Base-by-base conservation (phyloP, 805 yeast species). In the Candida xyloterini region DNA sequence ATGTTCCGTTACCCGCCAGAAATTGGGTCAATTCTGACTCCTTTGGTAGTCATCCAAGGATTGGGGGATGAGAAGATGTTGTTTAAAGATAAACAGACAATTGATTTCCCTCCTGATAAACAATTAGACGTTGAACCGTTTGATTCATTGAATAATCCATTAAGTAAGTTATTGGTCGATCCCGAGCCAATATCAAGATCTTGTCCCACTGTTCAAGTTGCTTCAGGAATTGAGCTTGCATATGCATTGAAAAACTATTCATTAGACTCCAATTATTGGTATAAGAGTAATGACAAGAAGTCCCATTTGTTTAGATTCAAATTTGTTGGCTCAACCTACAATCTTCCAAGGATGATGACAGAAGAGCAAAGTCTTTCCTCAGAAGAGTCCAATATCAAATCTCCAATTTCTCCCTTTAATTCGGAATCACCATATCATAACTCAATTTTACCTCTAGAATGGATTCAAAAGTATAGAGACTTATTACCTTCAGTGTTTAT, bases 401-500 rank as follows among this genome's bases (percentile, higher is more conserved):
- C 71, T 1, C 49, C 56, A 8, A 33, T 66, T 7, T 75, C 81
- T 0, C 80, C 81, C 2, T 60, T 66, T 33, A 65, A 68, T 34
- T 61, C 63, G n/a, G 59, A 60, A 3, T 63, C 74, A 0, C 50
- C 55, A 1, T 68, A 56, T 45, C 73, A 76, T 1, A 60, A 67
- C 25, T 68, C 71, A 0, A 47, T 76, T 1, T 51, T 76, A 22
- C 64, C 73, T 2, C 47, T 54, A 1, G 61, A 71, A 18, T 81
- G 86, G 87, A 43, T 78, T 10, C 65, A 67, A 25, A 79, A 77
- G 50, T 76, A 79, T 50, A 59, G 62, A 20, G 61, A 66, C n/a
- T 40, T 60, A 3, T 29, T 65, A n/a, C 85, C 86, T 0, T 48
- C 72, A 1, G 68, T 73, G 0, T 67, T 70, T 29, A 58, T 79